Conservation (phyloP, 1,284 basidiomycete species). For the Cystobasidium pallidum region DNA sequence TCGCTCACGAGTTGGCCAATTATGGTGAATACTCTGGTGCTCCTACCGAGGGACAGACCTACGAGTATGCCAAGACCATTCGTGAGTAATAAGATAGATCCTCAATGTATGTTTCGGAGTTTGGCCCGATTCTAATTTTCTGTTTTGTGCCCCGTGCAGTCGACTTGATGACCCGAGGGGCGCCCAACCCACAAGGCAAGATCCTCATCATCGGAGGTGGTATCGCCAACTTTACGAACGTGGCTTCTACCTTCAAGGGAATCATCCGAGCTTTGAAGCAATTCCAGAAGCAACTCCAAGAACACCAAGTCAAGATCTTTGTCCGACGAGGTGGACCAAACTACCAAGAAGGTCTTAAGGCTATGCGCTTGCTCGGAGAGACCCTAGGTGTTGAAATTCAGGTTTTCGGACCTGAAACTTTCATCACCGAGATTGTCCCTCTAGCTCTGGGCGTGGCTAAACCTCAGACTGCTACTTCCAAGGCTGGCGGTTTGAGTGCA, state of each 20-base stretch:
- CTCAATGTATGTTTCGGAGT: no score
- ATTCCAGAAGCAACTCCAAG: constrained; percentile 81
- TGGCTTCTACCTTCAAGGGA: constrained; percentile 98
- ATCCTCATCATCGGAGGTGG: constrained; percentile 99
- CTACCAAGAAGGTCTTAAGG: constrained; percentile 99
- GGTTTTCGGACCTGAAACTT: constrained; percentile 95
- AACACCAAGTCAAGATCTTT: constrained; percentile 87
- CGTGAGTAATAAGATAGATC: constrained; percentile 60
- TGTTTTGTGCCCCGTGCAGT: constrained; percentile 59
- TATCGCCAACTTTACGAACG: constrained; percentile 99
- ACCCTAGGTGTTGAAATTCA: constrained; percentile 95
- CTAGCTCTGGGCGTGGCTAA: constrained; percentile 82
- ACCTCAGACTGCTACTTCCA: constrained; percentile 57
- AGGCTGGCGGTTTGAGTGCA: constrained; percentile 43
- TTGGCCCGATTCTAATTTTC: no score
- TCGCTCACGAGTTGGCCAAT: constrained; percentile 96
- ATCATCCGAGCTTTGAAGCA: constrained; percentile 97
- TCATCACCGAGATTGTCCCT: constrained; percentile 98
- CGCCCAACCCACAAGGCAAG: constrained; percentile 83
- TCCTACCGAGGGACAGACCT: constrained; percentile 96
- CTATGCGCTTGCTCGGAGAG: constrained; percentile 97
- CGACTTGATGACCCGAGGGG: constrained; percentile 91
- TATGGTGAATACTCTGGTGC: constrained; percentile 99
- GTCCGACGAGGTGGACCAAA: constrained; percentile 98
- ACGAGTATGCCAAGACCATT: constrained; percentile 99